phyloP scores from a whole-genome alignment of 2,329 filamentous ascomycete genomes.

The Hyphodiscus sp. region DNA sequence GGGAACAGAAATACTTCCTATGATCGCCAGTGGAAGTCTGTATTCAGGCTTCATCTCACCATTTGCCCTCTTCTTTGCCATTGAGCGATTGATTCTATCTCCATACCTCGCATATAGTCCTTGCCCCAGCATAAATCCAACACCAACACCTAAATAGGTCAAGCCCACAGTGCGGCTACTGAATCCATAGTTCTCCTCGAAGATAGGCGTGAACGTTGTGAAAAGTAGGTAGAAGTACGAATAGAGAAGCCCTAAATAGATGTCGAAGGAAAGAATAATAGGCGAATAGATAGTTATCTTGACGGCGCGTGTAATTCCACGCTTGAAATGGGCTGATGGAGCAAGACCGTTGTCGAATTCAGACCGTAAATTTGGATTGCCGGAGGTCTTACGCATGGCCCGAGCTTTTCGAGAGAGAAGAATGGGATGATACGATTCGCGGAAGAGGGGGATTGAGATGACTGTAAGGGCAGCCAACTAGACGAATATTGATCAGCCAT shows the following conservation, averaged over 20 bases:
- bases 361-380: conserved; percentile 39
- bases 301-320: conserved; percentile 40
- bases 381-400: conserved; percentile 28
- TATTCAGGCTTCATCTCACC: conserved; percentile 30
- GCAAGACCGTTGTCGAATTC: conserved; percentile 35
- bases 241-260: conserved; percentile 44
- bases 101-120: conserved; percentile 27
- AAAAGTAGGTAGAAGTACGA: conserved; percentile 45
- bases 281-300: conserved; percentile 32
- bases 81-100: conserved; percentile 22
- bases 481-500: no score
- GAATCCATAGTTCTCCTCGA: conserved; percentile 36
- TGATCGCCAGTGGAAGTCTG: conserved; percentile 36
- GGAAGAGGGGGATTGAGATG: background rate
- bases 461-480: no score
- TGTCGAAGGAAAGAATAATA: conserved; percentile 33
- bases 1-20: conserved; percentile 33
- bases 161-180: conserved; percentile 32
- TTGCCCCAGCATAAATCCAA: conserved; percentile 33
- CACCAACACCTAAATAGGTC: conserved; percentile 35
- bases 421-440: conserved; percentile 29
- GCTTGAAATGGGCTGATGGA: conserved; percentile 19
- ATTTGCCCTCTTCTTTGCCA: conserved; percentile 34
- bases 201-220: conserved; percentile 42
- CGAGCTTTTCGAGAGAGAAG: conserved; percentile 31